Percentiles rank a stretch among this genome's conserved stretches.
phyloP scores from a whole-genome alignment of 345 rosid genomes.

The Lumnitzera littorea region DNA sequence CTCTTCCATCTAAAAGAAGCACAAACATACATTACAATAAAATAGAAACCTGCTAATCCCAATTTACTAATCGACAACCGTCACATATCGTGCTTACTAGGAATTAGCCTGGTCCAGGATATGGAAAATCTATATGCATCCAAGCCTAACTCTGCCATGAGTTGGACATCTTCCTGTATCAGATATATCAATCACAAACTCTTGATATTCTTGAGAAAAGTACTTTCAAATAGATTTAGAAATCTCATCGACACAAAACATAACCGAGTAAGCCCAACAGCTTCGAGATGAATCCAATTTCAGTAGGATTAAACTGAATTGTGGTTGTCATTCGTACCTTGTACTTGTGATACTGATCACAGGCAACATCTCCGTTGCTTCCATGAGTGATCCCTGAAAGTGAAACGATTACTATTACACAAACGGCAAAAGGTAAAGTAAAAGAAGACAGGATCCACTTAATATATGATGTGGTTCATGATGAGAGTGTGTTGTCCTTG shows the following conservation, averaged over 20 bases:
- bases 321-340: slow-evolving; percentile 10
- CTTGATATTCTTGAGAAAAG: no score
- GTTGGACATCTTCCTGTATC: slow-evolving; percentile 23
- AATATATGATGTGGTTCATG: no score
- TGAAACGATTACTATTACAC: not conserved
- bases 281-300: no score
- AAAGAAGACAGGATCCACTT: no score
- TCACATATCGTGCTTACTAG: slow-evolving; percentile 12
- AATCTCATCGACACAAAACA: no score
- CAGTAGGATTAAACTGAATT: no score
- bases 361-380: slow-evolving; percentile 22
- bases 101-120: slow-evolving; percentile 32
- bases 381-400: slow-evolving; percentile 13
- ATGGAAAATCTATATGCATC: slow-evolving; percentile 30
- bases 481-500: no score
- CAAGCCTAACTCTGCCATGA: slow-evolving; percentile 22
- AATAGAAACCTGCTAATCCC: no score
- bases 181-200: not conserved
- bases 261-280: no score
- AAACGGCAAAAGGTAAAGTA: not conserved
- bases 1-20: slow-evolving; percentile 18
- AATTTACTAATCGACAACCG: not conserved
- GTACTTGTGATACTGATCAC: slow-evolving; percentile 26
- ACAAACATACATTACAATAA: not conserved
- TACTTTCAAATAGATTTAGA: no score